Base-by-base conservation (phyloP, 2,329 filamentous ascomycete species). In the Cladophialophora carrionii region DNA sequence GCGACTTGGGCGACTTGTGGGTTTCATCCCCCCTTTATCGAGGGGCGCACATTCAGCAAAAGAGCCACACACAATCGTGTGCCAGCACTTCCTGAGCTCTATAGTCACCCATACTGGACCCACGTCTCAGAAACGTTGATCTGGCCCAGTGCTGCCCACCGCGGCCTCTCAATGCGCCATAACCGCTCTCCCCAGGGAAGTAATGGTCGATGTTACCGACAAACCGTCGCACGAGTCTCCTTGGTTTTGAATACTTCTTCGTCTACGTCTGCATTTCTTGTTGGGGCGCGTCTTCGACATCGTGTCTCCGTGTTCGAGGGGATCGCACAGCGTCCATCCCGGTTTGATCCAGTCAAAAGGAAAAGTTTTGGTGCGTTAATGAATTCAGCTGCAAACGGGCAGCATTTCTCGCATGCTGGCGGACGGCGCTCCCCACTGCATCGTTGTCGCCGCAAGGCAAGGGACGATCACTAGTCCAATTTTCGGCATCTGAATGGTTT, bases 321-420 rank as follows among this genome's bases (percentile, higher is more conserved):
- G 20, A 31, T 29, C 34, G 57, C 29, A 51, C 48, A 26, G 48
- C 48, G 24, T 51, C 24, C 48, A 51, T 14, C n/a, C 48, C 20
- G 10, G 3, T 52, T 59, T 52, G 43, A 43, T 51, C 34, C 29
- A 37, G 32, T 26, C 17, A 20, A 60, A 22, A 51, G 57, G 24
- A 49, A 60, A 60, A 60, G 43, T 49, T 60, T 60, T 52, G 46
- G 57, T n/a, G 31, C n/a, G 46, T 46, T 51, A 51, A 60, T 52
- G 29, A 41, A n/a, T 52, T 43, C 43, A 24, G 20, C 51, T 26
- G 43, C 32, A 14, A 52, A 12, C 41, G 6, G 46, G 46, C n/a
- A 31, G 31, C 29, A 46, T 6, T 57, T 20, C 4, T 26, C 17
- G 22, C 2, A 26, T 24, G 17, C 48, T 17, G 46, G 57, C 20